Conservation (phyloP, 441 rosid genomes). For the Rhodomyrtus psidioides region DNA sequence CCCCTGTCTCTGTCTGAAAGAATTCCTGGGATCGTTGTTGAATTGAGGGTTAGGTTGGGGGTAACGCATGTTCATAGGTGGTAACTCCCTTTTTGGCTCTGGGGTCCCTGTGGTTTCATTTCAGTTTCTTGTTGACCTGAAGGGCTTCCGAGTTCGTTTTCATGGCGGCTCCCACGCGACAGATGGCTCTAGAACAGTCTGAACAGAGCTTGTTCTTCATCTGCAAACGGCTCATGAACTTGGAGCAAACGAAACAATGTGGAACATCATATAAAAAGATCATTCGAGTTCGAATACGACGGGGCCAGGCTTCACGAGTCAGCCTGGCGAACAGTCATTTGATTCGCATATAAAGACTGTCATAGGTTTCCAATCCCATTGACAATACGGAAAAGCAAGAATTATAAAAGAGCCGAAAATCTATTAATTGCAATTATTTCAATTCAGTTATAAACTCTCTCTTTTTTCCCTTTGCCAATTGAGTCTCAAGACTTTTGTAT, state of each 20-base stretch:
- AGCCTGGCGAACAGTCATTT: rapidly evolving
- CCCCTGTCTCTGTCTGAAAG: not conserved
- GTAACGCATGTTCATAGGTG: not conserved
- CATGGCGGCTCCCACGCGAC: not conserved
- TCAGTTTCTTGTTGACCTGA: not conserved
- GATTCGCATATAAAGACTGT: rapidly evolving
- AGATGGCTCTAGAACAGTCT: not conserved
- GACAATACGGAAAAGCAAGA: not conserved
- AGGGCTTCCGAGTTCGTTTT: not conserved
- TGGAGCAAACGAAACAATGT: not conserved
- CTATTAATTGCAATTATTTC: no score
- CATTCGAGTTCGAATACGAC: rapidly evolving
- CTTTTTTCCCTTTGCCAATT: no score
- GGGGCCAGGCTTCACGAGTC: rapidly evolving
- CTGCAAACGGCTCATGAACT: not conserved
- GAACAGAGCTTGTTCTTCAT: not conserved
- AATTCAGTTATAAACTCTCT: no score
- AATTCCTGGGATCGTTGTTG: not conserved
- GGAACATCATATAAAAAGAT: not conserved
- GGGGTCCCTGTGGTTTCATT: not conserved
- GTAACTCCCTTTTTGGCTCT: not conserved
- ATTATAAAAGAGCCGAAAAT: no score
- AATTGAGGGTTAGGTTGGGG: not conserved
- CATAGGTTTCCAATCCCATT: not conserved
- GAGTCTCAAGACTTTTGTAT: no score